Evolutionary conservation across 257 asterid genomes (phyloP), one percentile per base, ranked within the genome.

Genomic region (Nicotiana benthamiana): DNA sequence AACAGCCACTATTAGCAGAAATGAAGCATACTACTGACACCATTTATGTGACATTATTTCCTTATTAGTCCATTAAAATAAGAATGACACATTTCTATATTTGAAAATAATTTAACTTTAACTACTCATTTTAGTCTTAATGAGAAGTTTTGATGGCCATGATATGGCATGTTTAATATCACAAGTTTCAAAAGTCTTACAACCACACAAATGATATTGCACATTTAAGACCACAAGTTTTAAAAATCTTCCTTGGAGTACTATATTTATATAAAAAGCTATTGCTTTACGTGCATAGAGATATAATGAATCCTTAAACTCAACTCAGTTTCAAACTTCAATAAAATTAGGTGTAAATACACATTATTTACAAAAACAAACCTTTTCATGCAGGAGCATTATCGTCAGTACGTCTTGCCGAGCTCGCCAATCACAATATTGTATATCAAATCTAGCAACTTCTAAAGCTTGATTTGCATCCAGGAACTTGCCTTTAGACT

Each of bases 381-480:
- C 99, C 98, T 93, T 93, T 85, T 93, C 99, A 28, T 95, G 98
- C 59, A 95, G 94, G 80, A 89, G 97, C 97, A 95, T 93, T 89
- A 95, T 95, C 0, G 91, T 75, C 52, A 93, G 97, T 81, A 95
- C 95, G 36, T 93, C 99, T 88, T 89, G 99, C 60, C 99, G 89
- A 83, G 99, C 99, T 86, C 92, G 90, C 99, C 99, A 95, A 87
- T 95, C 98, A 54, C 97, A 93, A 85, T 95, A 95, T 28, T 93
- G 98, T 67, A 95, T 70, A 85, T 95, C 98, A 78, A 85, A 92
- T 85, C 98, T 85, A 82, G 98, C 98, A 78, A 95, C 94, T 83
- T 93, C 98, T 62, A 95, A 84, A 77, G 99, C 97, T 84, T 92
- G 97, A 85, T 91, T 78, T 72, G 83, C 91, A 64, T 93, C 97